phyloP scores from a whole-genome alignment of 2,329 filamentous ascomycete species.

The Endothia cerciana region DNA sequence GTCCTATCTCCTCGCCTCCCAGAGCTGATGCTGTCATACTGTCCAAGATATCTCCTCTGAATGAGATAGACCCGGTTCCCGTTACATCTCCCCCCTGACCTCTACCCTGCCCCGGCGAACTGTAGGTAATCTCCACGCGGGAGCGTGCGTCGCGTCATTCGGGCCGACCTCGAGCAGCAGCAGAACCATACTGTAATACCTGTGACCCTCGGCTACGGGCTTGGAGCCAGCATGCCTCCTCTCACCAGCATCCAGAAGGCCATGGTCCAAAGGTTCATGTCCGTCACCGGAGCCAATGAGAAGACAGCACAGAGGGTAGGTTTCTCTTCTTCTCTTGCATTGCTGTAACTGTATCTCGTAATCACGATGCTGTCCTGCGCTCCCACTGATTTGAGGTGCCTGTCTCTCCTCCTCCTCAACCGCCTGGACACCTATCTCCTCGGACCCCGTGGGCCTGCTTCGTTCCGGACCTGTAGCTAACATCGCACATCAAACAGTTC shows the following conservation, averaged over 20 bases:
- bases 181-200: conserved; percentile 3
- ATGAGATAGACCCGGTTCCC: not conserved
- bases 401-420: not conserved
- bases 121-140: conserved; percentile 17
- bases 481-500: conserved; percentile 43
- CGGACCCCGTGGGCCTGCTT: not conserved
- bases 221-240: conserved; percentile 27
- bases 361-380: not conserved
- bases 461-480: conserved; percentile 6
- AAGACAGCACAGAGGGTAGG: conserved; percentile 30
- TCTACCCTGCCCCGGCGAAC: conserved; percentile 3
- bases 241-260: conserved; percentile 27
- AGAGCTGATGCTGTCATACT: not conserved
- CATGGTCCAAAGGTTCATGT: conserved; percentile 26
- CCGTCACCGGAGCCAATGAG: conserved; percentile 28
- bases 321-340: conserved; percentile 1
- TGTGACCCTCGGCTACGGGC: not conserved
- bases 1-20: not conserved
- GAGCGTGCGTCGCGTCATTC: conserved; percentile 23
- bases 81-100: not conserved
- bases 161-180: conserved; percentile 20
- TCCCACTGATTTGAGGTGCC: not conserved
- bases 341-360: not conserved
- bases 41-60: not conserved
- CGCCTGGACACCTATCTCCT: not conserved